Evolutionary conservation across 139 green algal genomes (phyloP).

Genomic region (Micractinium sp.): DNA sequence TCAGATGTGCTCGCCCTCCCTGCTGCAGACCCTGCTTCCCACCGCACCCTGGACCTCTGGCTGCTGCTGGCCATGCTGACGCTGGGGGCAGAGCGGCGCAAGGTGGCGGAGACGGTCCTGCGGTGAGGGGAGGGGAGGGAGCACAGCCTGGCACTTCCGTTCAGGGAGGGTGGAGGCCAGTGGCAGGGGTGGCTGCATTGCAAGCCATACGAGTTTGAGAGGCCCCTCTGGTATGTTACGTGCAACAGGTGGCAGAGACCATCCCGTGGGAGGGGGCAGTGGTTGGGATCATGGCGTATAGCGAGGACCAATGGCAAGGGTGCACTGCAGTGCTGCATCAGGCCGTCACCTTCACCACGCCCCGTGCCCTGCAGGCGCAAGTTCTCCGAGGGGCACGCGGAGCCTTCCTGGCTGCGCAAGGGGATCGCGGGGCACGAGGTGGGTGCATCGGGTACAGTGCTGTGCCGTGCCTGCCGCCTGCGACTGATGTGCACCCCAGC

Average conservation of each 20-base stretch:
- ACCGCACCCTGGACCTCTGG: constrained; percentile 47
- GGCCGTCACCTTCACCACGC: not conserved
- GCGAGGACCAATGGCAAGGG: too few relatives aligned
- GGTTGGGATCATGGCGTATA: too few relatives aligned
- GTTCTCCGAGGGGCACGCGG: constrained; percentile 39
- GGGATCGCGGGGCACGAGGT: constrained; percentile 40
- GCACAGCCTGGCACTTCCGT: not conserved
- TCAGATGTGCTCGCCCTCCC: too few relatives aligned
- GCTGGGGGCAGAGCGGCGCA: constrained; percentile 16
- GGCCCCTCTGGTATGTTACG: not conserved
- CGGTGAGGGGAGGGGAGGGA: not conserved
- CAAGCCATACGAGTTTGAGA: too few relatives aligned
- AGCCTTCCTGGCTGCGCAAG: constrained; percentile 25
- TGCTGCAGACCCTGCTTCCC: constrained; percentile 13
- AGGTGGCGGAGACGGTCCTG: constrained; percentile 35
- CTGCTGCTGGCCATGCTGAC: constrained; percentile 40
- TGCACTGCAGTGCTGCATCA: not conserved
- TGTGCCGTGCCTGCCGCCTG: too few relatives aligned
- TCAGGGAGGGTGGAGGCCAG: too few relatives aligned
- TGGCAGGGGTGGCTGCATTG: too few relatives aligned
- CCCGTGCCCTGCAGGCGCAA: constrained; percentile 27
- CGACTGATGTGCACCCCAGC: too few relatives aligned
- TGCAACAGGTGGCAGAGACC: not conserved
- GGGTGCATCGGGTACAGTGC: not conserved
- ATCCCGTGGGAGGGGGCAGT: not conserved